Base-by-base conservation (phyloP, 768 basidiomycete genomes). In the Leccinum broughii region DNA sequence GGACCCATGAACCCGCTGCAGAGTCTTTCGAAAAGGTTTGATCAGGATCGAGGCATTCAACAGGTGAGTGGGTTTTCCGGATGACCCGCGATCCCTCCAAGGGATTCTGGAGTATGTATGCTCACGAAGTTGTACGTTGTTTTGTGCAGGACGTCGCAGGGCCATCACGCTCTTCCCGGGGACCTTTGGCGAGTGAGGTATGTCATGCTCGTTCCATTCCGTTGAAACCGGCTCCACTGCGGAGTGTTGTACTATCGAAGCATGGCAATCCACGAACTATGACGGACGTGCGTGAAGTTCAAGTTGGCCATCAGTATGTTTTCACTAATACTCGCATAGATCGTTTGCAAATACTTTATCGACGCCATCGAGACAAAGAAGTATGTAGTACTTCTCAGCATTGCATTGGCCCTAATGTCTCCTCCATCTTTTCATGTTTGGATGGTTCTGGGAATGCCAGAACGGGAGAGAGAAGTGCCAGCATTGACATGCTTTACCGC, bases 271-370 rank as follows among this genome's bases (percentile, higher is more conserved):
- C 92, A 54, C 84, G 88, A 65, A 96, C 92, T 26, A 90, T 88
- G 3, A 98, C 96, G 37, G 96, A 98, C 70, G 93, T 94, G 67
- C 60, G 81, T 73, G 26, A 53, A n/a, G 41, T 41, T 41, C 44
- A 50, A 41, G 13, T 24, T 54, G 52, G 9, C 22, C n/a, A 34
- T 61, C 24, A 52, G 54, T 54, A 24, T 48, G 22, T 6, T 49
- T 53, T 32, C 58, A 34, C 53, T 69, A 48, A 67, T 24, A 22
- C 52, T 32, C 44, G 30, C 44, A 20, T 62, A 96, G 92, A 97
- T 99, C 70, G 96, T 99, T 4, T 99, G 97, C 87, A 98, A 96
- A 76, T 86, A 78, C 78, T 99, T 99, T 71, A 91, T 99, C 67
- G 88, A 96, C 70, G 96, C 97, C 51, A 96, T 99, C 71, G 97